These are phyloP conservation scores for Apophysomyces trapeziformis DNA, from an alignment of 371 early-diverging fungal species.

Conservation along the genomic window DNA sequence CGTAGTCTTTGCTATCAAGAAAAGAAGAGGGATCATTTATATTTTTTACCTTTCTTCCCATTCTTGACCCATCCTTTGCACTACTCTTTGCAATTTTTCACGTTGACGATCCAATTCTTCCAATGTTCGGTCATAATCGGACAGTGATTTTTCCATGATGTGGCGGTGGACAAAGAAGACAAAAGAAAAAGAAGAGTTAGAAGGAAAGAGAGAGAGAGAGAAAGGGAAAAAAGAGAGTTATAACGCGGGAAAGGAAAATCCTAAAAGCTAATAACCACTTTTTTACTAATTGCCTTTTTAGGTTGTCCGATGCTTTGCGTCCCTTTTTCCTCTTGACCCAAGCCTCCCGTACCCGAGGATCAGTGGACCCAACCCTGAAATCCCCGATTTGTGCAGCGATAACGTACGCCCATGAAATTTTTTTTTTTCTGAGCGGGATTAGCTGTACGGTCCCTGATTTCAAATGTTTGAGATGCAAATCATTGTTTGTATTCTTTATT, in stretches of 20 bases:
- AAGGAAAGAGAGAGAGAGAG: conserved; percentile 11
- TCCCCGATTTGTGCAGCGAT: neutral
- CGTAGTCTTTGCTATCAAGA: too few relatives aligned
- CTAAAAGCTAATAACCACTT: neutral
- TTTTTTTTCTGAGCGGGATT: neutral
- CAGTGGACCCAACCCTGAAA: neutral
- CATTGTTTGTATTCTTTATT: neutral
- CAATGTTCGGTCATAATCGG: conserved; percentile 52
- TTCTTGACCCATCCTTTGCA: conserved; percentile 55
- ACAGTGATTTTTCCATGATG: conserved; percentile 47
- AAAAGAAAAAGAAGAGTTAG: conserved; percentile 6
- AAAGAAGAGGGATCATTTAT: too few relatives aligned
- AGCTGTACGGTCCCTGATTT: too few relatives aligned
- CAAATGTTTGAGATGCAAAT: too few relatives aligned
- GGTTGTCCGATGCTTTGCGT: neutral
- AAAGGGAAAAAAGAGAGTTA: conserved; percentile 9
- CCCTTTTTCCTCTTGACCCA: neutral
- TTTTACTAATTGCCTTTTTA: neutral
- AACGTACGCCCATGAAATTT: neutral
- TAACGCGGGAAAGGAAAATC: conserved; percentile 8
- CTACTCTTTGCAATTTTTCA: conserved; percentile 45
- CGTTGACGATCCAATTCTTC: conserved; percentile 48
- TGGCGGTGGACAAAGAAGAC: neutral
- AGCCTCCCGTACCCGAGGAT: neutral
- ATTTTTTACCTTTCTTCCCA: conserved; percentile 53